Conservation (phyloP, 306 rosid genomes). For the Sesbania bispinosa region DNA sequence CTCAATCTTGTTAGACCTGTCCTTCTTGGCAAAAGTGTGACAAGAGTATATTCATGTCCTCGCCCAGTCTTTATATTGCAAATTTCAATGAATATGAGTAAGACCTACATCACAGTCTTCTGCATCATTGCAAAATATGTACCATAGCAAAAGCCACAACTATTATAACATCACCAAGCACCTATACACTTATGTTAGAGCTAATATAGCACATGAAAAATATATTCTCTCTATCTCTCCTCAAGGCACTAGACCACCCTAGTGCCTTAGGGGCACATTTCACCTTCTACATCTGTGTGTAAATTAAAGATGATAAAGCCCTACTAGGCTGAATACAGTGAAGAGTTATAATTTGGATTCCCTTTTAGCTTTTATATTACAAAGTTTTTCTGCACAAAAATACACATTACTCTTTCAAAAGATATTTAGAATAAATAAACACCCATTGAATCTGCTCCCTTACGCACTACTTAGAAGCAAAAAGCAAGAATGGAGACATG, state of each 20-base stretch:
- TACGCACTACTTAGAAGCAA: neutral
- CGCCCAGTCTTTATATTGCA: neutral
- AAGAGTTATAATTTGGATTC: neutral
- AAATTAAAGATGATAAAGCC: neutral
- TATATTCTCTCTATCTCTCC: neutral
- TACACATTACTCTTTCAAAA: neutral
- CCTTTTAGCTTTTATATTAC: neutral
- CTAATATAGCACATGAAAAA: neutral
- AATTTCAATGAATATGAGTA: neutral
- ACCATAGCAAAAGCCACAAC: neutral
- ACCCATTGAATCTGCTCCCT: neutral
- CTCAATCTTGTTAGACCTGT: neutral
- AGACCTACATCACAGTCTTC: neutral
- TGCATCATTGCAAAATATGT: neutral
- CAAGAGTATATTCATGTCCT: neutral
- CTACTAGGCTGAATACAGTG: neutral
- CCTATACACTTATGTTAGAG: too few relatives aligned
- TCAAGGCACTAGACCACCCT: neutral
- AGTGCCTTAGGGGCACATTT: neutral
- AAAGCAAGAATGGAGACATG: neutral
- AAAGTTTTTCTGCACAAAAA: neutral
- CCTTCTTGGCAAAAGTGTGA: neutral
- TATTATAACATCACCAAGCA: neutral
- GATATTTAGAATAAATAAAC: neutral
- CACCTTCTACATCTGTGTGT: neutral